Evolutionary conservation across 225 moss, liverwort and hornwort species (phyloP), one percentile per base, ranked within the genome.

Genomic region (Bryum argenteum): DNA sequence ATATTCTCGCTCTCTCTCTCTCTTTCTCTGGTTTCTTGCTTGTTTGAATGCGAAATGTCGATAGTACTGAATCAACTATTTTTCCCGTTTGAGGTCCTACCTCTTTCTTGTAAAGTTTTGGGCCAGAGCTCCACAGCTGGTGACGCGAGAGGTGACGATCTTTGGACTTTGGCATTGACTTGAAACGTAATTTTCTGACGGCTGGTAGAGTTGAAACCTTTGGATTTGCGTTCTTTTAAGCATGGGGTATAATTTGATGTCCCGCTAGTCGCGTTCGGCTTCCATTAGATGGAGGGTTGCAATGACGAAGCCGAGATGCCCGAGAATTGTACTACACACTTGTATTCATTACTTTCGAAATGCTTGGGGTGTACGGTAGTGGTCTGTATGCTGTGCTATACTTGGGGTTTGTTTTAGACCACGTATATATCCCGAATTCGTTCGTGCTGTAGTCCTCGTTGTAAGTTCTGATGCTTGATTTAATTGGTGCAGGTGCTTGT

Each of bases 1-100:
- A 64, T 54, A n/a, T n/a, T n/a, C n/a, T n/a, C n/a, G n/a, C n/a
- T 48, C 19, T 60, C 57, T 24, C 52, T 54, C 24, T 54, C 63
- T 37, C 20, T 17, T 15, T 14, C 65, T 21, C n/a, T n/a, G n/a
- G 12, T 48, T 10, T 0, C 12, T 39, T 14, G 9, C 14, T 41
- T 63, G 16, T 16, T 15, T 16, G 47, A 15, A 15, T 17, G 10
- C 15, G 14, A 4, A 15, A 6, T 15, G 48, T 15, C 48, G 15
- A 16, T 48, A 17, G 48, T 17, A 16, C 17, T 48, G 48, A 6
- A 48, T 48, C 16, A 5, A 33, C 33, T 33, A 33, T 2, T 33
- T 33, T 33, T 6, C 5, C 33, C 47, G 23, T 64, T 43, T 9
- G 47, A 43, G 45, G 24, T 14, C 15, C 41, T 47, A 47, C 0